Evolutionary conservation across 345 rosid species (phyloP).

Genomic region (Boechera stricta): DNA sequence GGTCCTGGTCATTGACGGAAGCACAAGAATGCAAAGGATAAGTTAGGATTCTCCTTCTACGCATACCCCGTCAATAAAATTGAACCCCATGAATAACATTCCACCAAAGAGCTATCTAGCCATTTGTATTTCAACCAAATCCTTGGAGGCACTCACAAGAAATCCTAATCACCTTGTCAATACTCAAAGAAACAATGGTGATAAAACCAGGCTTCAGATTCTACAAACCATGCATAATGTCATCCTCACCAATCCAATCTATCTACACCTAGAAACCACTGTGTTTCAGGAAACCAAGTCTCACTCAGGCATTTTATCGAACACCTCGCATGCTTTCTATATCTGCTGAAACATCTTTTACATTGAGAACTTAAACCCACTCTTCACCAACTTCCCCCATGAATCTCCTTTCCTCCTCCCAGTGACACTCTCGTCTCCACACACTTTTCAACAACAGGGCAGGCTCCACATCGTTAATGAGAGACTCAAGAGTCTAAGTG

Average conservation of each 20-base stretch:
- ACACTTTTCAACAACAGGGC: no score
- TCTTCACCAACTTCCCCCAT: no score
- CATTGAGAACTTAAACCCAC: no score
- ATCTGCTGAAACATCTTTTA: conserved; percentile 49
- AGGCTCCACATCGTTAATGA: no score
- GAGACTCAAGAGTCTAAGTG: no score
- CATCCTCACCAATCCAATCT: conserved; percentile 47
- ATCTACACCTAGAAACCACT: conserved; percentile 62
- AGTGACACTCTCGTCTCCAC: no score
- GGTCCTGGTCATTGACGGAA: neutral
- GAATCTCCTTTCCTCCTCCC: no score
- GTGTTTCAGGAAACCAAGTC: conserved; percentile 74
- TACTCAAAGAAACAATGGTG: conserved; percentile 48
- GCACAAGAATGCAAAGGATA: neutral
- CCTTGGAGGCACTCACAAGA: neutral
- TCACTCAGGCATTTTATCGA: conserved; percentile 42
- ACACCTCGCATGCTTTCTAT: conserved; percentile 64
- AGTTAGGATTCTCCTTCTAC: neutral
- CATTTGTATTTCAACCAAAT: neutral
- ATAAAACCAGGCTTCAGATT: conserved; percentile 59
- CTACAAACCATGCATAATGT: conserved; percentile 55
- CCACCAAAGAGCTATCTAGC: neutral
- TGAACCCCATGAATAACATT: neutral
- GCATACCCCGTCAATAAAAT: neutral
- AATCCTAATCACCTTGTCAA: neutral